These are phyloP conservation scores for Magnusiomyces ingens DNA, from an alignment of 1,139 yeast genomes.

Conservation along the genomic window DNA sequence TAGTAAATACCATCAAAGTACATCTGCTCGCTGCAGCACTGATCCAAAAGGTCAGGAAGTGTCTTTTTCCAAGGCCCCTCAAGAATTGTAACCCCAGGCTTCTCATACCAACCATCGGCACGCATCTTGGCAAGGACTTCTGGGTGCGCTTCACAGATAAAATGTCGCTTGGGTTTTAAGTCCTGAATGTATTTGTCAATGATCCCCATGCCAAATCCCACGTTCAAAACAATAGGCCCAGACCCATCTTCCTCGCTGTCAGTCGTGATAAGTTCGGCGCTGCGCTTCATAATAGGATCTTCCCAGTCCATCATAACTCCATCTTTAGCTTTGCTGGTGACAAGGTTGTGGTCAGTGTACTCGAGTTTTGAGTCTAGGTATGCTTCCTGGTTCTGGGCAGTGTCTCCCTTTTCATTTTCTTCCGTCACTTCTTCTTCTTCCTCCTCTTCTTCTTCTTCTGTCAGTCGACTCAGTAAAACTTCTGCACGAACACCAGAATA, in stretches of 20 bases:
- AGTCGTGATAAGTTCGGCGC: conserved; percentile 48
- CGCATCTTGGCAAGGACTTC: conserved; percentile 68
- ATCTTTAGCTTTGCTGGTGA: conserved; percentile 67
- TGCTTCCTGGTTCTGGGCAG: conserved; percentile 45
- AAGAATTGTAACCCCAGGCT: conserved; percentile 60
- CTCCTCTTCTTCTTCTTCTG: conserved; percentile 33
- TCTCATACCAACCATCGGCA: conserved; percentile 79
- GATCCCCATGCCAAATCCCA: conserved; percentile 97
- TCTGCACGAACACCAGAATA: conserved; percentile 92
- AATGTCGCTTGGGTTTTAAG: conserved; percentile 58
- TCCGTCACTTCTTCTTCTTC: conserved; percentile 23
- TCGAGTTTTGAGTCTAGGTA: conserved; percentile 62
- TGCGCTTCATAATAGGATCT: conserved; percentile 67
- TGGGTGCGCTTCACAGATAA: conserved; percentile 93
- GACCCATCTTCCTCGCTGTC: conserved; percentile 23
- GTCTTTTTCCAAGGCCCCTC: conserved; percentile 92
- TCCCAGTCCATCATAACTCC: conserved; percentile 99
- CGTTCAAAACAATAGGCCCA: conserved; percentile 57
- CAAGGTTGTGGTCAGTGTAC: conserved; percentile 62
- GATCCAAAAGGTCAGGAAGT: conserved; percentile 53
- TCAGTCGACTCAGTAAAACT: conserved; percentile 63
- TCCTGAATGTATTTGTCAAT: conserved; percentile 72
- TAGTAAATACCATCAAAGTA: conserved; percentile 88
- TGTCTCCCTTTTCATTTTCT: conserved; percentile 19
- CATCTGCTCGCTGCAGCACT: conserved; percentile 25